A percentile compares a stretch with the other conserved stretches of the same genome.
Conservation (phyloP, 2,329 filamentous ascomycete genomes). For the Dothistroma septosporum region DNA sequence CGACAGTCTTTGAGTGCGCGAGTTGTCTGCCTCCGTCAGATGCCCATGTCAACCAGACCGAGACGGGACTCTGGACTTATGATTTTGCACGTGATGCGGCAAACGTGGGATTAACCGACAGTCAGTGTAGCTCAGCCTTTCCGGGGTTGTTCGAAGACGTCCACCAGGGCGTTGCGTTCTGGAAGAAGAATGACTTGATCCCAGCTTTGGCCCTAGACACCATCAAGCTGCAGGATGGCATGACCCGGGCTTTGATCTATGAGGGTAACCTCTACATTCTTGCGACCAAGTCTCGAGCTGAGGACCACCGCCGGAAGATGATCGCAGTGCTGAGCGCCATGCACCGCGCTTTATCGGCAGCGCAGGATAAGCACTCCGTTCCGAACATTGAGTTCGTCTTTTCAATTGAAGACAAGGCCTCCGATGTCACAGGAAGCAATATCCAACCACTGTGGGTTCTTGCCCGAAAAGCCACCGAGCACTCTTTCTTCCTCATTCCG, state of each 20-base stretch:
- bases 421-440: conserved; percentile 28
- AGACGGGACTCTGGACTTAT: conserved; percentile 14
- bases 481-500: conserved; percentile 48
- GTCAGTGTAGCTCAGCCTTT: conserved; percentile 31
- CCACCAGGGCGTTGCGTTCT: conserved; percentile 25
- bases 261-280: conserved; percentile 36
- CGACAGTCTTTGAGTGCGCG: conserved; percentile 19
- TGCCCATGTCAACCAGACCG: conserved; percentile 11
- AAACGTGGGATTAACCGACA: conserved; percentile 18
- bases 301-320: conserved; percentile 27
- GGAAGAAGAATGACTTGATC: conserved; percentile 18
- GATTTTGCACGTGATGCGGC: conserved; percentile 15
- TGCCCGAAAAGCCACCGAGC: conserved; percentile 29
- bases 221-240: conserved; percentile 21
- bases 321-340: conserved; percentile 40
- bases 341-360: conserved; percentile 46
- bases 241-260: conserved; percentile 34
- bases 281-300: conserved; percentile 22
- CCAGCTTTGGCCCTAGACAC: conserved; percentile 17
- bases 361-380: conserved; percentile 35
- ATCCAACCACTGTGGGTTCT: conserved; percentile 38
- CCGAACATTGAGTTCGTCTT: conserved; percentile 50
- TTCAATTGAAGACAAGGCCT: conserved; percentile 44
- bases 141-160: conserved; percentile 33
- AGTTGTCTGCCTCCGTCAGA: conserved; percentile 17